Base-by-base conservation (phyloP, 306 rosid species). In the Vicia villosa region DNA sequence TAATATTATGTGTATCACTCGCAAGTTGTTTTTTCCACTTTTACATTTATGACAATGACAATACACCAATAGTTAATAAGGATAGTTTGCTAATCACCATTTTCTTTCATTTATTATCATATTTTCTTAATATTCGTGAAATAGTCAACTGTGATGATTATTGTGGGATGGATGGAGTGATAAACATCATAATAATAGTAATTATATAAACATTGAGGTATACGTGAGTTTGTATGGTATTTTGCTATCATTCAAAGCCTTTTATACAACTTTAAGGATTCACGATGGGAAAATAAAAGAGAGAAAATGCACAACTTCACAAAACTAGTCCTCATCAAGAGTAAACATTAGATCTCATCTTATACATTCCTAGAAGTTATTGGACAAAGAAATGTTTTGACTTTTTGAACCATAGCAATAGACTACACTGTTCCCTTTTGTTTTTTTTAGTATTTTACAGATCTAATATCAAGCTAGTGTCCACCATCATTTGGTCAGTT, bases 391-490 rank as follows among this genome's bases (percentile, higher is more conserved):
- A 19, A 55, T 13, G 38, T 46, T 34, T 34, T 46, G 51, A 46
- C 10, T 46, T 24, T 55, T 55, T 55, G 19, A 55, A 38, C 62
- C 16, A 34, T 34, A 13, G 20, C 30, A 28, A 8, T 69, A 22
- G 30, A 36, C 10, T 46, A 46, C 14, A 47, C 38, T 8, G 20
- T 49, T 9, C 43, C 71, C 59, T 10, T 17, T 8, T 8, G 4
- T 15, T 15, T 5, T 32, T 20, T 45, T 66, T 10, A 30, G 10
- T 24, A 46, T 47, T 15, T 68, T 37, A 15, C 15, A 37, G n/a
- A 49, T 75, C 13, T 57, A 34, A 24, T 34, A 38, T 47, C 63
- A 47, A 21, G 74, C 41, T 58, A 15, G 36, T 75, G 17, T 20
- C 56, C n/a, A 34, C 34, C 71, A 8, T 69, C 20, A 57, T 40